A percentile compares a stretch with the other conserved stretches of the same genome.
phyloP scores from a whole-genome alignment of 1,284 basidiomycete species.

The Moesziomyces sp. region DNA sequence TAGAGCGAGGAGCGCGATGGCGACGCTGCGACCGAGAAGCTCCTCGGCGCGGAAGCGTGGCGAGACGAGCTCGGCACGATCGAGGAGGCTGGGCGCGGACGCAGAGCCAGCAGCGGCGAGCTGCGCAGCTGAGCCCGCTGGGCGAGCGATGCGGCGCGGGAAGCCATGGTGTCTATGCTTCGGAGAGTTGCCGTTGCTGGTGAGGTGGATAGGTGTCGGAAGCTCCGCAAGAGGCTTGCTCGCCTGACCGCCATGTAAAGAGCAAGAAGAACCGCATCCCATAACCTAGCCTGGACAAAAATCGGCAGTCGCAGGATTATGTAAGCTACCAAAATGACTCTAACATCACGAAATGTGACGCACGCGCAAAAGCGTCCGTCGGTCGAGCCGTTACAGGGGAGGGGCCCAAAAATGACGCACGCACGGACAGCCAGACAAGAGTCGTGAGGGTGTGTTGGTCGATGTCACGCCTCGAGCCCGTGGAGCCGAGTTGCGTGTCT shows the following conservation, averaged over 20 bases:
- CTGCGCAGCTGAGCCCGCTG: slow-evolving; percentile 22
- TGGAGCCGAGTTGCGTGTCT: too few species aligned
- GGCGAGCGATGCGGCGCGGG: slow-evolving; percentile 25
- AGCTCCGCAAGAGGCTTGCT: too few species aligned
- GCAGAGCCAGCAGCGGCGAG: slow-evolving; percentile 19
- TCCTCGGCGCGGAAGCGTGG: neutral
- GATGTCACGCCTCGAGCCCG: too few species aligned
- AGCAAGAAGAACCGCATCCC: neutral
- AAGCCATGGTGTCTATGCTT: slow-evolving; percentile 16
- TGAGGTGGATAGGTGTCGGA: too few species aligned
- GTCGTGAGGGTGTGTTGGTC: too few species aligned
- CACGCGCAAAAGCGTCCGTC: too few species aligned
- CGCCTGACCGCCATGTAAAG: neutral
- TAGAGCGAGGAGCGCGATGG: slow-evolving; percentile 19
- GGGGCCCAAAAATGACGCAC: slow-evolving; percentile 5
- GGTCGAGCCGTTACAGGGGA: too few species aligned
- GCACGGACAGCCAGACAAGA: slow-evolving; percentile 10
- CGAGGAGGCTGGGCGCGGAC: slow-evolving; percentile 6
- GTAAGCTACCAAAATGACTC: neutral
- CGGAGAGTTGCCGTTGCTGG: neutral
- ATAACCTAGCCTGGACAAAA: too few species aligned
- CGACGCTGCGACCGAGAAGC: slow-evolving; percentile 16
- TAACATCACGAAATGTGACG: neutral
- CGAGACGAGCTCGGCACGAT: slow-evolving; percentile 3
- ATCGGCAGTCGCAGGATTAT: slow-evolving; percentile 1